These are phyloP conservation scores for Diaporthe helianthi DNA, from an alignment of 2,329 filamentous ascomycete species.

Conservation along the genomic window DNA sequence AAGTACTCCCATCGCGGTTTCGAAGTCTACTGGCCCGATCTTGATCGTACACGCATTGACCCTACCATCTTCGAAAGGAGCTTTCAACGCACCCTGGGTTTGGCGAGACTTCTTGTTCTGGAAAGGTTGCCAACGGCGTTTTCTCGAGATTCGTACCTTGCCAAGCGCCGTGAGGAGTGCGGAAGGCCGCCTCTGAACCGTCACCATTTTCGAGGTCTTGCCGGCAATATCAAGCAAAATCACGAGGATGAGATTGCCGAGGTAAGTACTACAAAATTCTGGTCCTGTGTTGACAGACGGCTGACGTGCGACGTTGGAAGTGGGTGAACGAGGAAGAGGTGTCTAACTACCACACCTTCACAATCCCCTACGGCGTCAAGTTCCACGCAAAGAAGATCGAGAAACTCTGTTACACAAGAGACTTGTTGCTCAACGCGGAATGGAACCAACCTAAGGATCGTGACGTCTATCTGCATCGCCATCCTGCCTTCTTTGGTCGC, in stretches of 20 bases:
- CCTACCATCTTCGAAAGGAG: slow-evolving; percentile 87
- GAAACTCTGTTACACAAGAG: slow-evolving; percentile 81
- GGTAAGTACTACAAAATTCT: not conserved
- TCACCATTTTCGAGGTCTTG: slow-evolving; percentile 47
- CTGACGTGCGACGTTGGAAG: not conserved
- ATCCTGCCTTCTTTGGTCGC: slow-evolving; percentile 84
- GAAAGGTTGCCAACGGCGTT: slow-evolving; percentile 75
- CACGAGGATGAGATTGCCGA: slow-evolving; percentile 84
- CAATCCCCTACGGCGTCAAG: slow-evolving; percentile 69
- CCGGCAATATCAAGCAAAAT: slow-evolving; percentile 77
- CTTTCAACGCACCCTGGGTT: slow-evolving; percentile 76
- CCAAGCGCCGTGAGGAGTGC: slow-evolving; percentile 73
- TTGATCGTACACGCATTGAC: slow-evolving; percentile 79
- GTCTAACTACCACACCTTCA: slow-evolving; percentile 81
- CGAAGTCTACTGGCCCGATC: slow-evolving; percentile 78
- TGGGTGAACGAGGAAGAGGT: slow-evolving; percentile 81
- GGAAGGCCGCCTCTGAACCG: slow-evolving; percentile 67
- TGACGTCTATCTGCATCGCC: slow-evolving; percentile 79
- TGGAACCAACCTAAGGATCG: slow-evolving; percentile 83
- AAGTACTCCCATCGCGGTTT: slow-evolving; percentile 88
- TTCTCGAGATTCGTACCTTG: slow-evolving; percentile 74
- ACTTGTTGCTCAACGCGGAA: slow-evolving; percentile 82
- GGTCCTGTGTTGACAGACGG: not conserved
- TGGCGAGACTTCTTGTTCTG: slow-evolving; percentile 80
- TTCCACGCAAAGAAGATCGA: slow-evolving; percentile 77